These are phyloP conservation scores for Euphrasia arctica DNA, from an alignment of 305 asterid genomes.

Conservation along the genomic window DNA sequence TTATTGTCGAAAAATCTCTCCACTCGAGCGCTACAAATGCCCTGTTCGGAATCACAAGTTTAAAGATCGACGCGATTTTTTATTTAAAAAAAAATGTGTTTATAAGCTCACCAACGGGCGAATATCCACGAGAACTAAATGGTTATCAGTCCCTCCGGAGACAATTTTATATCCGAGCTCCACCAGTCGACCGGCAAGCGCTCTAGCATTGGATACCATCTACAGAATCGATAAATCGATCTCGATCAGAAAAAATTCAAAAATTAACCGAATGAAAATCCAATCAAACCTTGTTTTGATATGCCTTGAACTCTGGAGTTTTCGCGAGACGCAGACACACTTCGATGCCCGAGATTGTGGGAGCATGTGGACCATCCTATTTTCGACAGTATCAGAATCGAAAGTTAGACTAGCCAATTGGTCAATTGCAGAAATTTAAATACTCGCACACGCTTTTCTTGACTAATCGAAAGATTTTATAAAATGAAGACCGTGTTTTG, in stretches of 20 bases:
- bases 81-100: too few relatives aligned
- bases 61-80: too few relatives aligned
- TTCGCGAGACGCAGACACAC: conserved; percentile 82
- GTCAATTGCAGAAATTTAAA: too few relatives aligned
- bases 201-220: conserved; percentile 89
- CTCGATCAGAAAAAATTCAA: background rate
- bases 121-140: conserved; percentile 95
- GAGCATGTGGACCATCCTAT: conserved; percentile 98
- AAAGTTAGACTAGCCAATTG: too few relatives aligned
- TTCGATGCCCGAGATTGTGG: conserved; percentile 90
- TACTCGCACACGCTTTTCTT: too few relatives aligned
- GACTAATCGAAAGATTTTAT: too few relatives aligned
- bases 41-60: too few relatives aligned
- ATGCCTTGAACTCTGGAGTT: conserved; percentile 70
- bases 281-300: conserved; percentile 66
- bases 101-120: conserved; percentile 65
- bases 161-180: conserved; percentile 89
- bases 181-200: conserved; percentile 69
- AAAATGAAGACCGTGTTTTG: background rate
- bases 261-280: background rate
- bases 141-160: conserved; percentile 97
- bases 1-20: too few relatives aligned
- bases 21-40: too few relatives aligned
- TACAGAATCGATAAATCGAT: conserved; percentile 23
- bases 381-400: background rate